Base-by-base conservation (phyloP, 768 basidiomycete species). In the Gautieria morchelliformis region DNA sequence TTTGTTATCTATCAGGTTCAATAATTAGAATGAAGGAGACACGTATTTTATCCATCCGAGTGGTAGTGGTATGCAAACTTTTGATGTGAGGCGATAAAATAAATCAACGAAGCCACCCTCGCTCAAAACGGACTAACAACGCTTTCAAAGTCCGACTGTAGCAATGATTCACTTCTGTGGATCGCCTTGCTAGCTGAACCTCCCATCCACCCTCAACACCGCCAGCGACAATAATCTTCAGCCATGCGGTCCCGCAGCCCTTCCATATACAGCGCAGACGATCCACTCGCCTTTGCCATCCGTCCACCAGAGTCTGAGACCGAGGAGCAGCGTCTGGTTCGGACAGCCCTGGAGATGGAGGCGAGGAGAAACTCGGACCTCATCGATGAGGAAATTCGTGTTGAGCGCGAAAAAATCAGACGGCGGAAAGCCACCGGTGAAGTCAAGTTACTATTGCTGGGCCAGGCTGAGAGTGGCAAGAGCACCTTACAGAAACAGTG, bases 381-480 rank as follows among this genome's bases (percentile, higher is more conserved):
- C 68, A 92, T 92, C 64, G 89, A 92, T 70, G 88, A 89, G 65
- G 80, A 88, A 63, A 75, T 92, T 53, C 80, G 81, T 62, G 71
- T 74, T 58, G 89, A 92, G 64, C 78, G 81, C 57, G 85, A 86
- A 67, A 77, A 74, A 52, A 63, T 81, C 57, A 83, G 78, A 68
- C 81, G 77, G 66, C 78, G 74, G 51, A 88, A 80, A 68, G 77
- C 82, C 63, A 42, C 46, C 20, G 56, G 56, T 17, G 87, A 89
- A 68, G 87, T 91, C 60, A 63, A 89, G 84, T 70, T 88, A 44
- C 70, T 89, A n/a, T 75, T 89, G 56, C 76, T 90, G 32, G 87
- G 87, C 17, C 87, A 90, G 65, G 86, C 87, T 59, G 87, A 87
- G 67, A 82, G 82, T 71, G 87, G 87, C 39, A 87, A 88, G 66